Base-by-base conservation (phyloP, 2,329 filamentous ascomycete genomes). In the Mollisia scopiformis region DNA sequence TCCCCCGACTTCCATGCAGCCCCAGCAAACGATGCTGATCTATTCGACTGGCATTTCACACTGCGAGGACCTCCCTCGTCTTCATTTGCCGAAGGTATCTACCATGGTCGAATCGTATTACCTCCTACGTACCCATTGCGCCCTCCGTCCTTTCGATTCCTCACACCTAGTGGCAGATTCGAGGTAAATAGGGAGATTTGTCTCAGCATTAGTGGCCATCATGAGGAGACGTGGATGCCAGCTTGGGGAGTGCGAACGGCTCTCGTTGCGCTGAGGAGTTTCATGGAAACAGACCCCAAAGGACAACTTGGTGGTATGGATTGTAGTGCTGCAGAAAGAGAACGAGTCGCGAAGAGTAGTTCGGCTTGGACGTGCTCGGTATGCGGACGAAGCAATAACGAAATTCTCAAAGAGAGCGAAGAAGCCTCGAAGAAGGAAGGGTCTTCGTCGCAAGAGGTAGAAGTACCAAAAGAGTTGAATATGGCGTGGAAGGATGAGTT, bases 41-140 rank as follows among this genome's bases (percentile, higher is more conserved):
- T 99, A 57, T 97, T 97, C 78, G 93, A 98, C 78, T 99, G 95
- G 95, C 95, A 99, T 80, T 99, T 98, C 78, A 99, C 95, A 0
- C 83, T 99, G n/a, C 87, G 89, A 55, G 95, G 95, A 0, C 93
- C 94, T 0, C 94, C 94, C 31, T 93, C 92, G 0, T 86, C 88
- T 37, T 54, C 66, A 5, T 72, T 66, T 57, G 58, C 65, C 1
- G 80, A 82, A 31, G 95, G 95, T 51, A 85, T 97, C 71, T 99
- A 98, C 80, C 95, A 99, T 77, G 95, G 95, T 60, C 92, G 94
- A 72, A 98, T 99, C 74, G 85, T 93, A 39, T 87, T 99, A 1
- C 95, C 95, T 1, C 85, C 93, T 0, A 87, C 90, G 1, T 99
- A 99, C 76, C 95, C 95, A 0, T 85, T 97, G 2, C 91, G 93